Evolutionary conservation across 352 stramenopile genomes (phyloP), one percentile per base, ranked within the genome.

Genomic region (Phytophthora quininea): DNA sequence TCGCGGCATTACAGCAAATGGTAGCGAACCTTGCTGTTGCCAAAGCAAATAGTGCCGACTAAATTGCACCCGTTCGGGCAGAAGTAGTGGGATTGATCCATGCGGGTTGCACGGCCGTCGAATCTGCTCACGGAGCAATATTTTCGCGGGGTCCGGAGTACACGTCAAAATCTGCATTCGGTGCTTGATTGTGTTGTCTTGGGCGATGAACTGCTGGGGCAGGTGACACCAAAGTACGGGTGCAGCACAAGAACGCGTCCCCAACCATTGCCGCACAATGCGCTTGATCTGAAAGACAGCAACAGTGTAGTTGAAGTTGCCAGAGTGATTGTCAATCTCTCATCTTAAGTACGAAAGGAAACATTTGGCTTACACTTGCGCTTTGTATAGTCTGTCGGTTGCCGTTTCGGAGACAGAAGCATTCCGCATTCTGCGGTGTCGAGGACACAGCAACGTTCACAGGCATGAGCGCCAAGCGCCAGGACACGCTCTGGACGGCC

Each of bases 401-500:
- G 46, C 15, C 40, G 32, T 30, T 54, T 54, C 48, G 0, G 19
- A 24, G 19, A 24, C 19, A 24, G 19, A 24, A 24, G 19, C 19
- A 66, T 63, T 74, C 61, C 29, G 61, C 60, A 65, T 43, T 49
- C 48, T 19, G 11, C 42, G 12, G 9, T 19, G 0, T n/a, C 52
- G 32, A 30, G 43, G 33, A 54, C 47, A 54, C 42, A 29, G 37
- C 46, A 53, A n/a, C 24, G 11, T n/a, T 19, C 1, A 3, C 14
- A 46, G 15, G 19, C 12, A 14, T 24, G 2, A 80, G 65, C 72
- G 80, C 69, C 64, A 74, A 71, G 57, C 77, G 35, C 35, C 35
- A 85, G 65, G 74, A 80, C 62, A 82, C 71, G 42, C 71, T 85
- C 12, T 79, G 69, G 74, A 72, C 68, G 48, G 67, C 74, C 35